Percentiles rank a stretch among this genome's conserved stretches.
Conservation (phyloP, 1,139 yeast species). For the Meyerozyma sp. region DNA sequence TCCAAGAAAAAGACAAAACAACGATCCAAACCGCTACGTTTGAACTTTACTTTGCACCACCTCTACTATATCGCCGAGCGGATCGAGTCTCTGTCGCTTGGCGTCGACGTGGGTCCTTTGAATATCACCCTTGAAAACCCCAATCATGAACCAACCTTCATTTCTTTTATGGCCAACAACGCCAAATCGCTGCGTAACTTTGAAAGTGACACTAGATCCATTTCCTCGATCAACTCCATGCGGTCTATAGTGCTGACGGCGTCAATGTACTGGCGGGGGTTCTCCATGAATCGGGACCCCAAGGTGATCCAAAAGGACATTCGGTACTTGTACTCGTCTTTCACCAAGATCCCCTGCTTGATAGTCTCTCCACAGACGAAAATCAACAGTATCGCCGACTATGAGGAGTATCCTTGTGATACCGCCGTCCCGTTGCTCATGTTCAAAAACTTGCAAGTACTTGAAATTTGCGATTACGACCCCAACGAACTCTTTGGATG, state of each 20-base stretch:
- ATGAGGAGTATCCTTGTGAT: conserved; percentile 69
- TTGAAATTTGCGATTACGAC: conserved; percentile 55
- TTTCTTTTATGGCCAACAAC: conserved; percentile 45
- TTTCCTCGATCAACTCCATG: conserved; percentile 59
- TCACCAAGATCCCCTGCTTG: conserved; percentile 61
- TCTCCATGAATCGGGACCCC: conserved; percentile 36
- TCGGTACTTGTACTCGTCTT: conserved; percentile 57
- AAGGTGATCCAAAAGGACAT: conserved; percentile 43
- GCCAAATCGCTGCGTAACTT: conserved; percentile 40
- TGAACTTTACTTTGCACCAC: conserved; percentile 58
- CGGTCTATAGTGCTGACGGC: conserved; percentile 49
- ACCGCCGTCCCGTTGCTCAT: conserved; percentile 58
- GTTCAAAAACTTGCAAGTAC: conserved; percentile 57
- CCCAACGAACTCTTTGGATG: conserved; percentile 66
- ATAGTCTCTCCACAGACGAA: conserved; percentile 56
- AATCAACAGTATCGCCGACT: conserved; percentile 50
- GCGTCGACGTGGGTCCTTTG: conserved; percentile 59
- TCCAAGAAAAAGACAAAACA: conserved; percentile 25
- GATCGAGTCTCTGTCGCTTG: conserved; percentile 49
- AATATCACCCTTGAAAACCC: conserved; percentile 55
- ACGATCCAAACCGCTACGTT: conserved; percentile 46
- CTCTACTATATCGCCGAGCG: conserved; percentile 55
- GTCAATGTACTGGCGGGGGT: conserved; percentile 38
- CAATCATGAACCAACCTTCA: conserved; percentile 52
- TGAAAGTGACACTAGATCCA: conserved; percentile 56